Evolutionary conservation across 176 grass and related monocot genomes (phyloP), one percentile per base, ranked within the genome.

Genomic region (Otatea glauca): DNA sequence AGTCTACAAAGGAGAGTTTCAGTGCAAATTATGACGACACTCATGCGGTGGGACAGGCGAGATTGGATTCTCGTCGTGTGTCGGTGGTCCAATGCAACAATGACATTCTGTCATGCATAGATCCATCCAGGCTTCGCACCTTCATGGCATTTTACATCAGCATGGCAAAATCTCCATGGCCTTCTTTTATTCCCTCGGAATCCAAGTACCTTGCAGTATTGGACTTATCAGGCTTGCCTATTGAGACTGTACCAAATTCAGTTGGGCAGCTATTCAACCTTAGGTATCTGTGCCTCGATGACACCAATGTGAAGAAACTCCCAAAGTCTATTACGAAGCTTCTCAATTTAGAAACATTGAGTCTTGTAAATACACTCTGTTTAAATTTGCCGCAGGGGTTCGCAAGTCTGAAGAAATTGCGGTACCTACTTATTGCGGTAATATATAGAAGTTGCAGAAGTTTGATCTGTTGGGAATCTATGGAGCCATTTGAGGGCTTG

Each of bases 251-350:
- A 9, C 83, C 83, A 1, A 2, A 63, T 75, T 70, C 56, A 37
- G 9, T 97, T 27, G 87, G 85, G 0, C 24, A 90, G 21, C 50
- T 91, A 34, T 93, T 91, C 38, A 97, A 91, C 81, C 86, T 93
- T 4, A 76, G 2, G 11, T 81, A 71, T 60, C 69, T 97, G 39
- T 80, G 87, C 41, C 74, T 97, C 0, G 14, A 86, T 0, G 7
- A 68, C 0, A 87, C 91, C 1, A 81, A 78, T 4, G 84, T 97
- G 63, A 85, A 86, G 42, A 1, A 51, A 42, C 82, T 97, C 17
- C 91, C 94, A 29, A 74, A 79, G 18, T 89, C 87, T 25, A 29
- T 93, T 3, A 8, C 10, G 0, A 91, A 73, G 1, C 89, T 96
- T 42, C 8, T 39, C 0, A 90, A 88, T 55, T 83, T 97, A 14